Percentiles rank a stretch among this genome's conserved stretches.
These are phyloP conservation scores for Kodamaea lidongshanica DNA, from an alignment of 805 yeast species.

Conservation along the genomic window DNA sequence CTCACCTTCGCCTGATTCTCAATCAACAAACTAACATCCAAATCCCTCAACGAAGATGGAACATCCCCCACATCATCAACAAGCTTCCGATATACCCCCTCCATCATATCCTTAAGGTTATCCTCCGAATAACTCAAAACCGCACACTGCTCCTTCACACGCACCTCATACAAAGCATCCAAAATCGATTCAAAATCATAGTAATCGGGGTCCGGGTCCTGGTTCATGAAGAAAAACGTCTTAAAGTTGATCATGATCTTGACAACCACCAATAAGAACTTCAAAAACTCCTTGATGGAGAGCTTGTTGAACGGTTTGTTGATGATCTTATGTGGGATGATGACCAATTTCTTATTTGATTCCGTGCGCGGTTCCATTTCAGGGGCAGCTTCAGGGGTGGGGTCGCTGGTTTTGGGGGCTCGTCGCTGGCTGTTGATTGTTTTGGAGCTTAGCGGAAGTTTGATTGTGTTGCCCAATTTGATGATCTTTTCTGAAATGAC, in stretches of 20 bases:
- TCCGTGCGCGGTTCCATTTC: slow-evolving; percentile 1
- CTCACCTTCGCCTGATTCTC: slow-evolving; percentile 22
- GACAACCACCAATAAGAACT: slow-evolving; percentile 31
- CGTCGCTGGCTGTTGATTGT: slow-evolving; percentile 13
- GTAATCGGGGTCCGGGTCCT: slow-evolving; percentile 11
- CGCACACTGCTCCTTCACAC: slow-evolving; percentile 1
- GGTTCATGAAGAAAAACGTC: slow-evolving; percentile 15
- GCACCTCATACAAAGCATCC: slow-evolving; percentile 5
- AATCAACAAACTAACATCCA: slow-evolving; percentile 18
- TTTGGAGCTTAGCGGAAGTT: slow-evolving; percentile 14
- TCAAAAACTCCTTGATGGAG: slow-evolving; percentile 31
- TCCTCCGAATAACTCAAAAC: slow-evolving; percentile 5
- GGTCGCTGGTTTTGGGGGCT: slow-evolving; percentile 6
- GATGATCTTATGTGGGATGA: slow-evolving; percentile 38
- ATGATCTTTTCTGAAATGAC: slow-evolving; percentile 19
- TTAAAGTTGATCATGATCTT: slow-evolving; percentile 33
- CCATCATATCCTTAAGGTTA: slow-evolving; percentile 25
- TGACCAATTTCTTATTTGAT: slow-evolving; percentile 21
- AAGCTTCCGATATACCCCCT: slow-evolving; percentile 24
- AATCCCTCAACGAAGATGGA: slow-evolving; percentile 19
- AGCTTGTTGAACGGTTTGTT: slow-evolving; percentile 35
- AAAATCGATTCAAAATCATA: slow-evolving; percentile 19
- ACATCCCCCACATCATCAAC: slow-evolving; percentile 12
- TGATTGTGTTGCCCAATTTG: slow-evolving; percentile 25
- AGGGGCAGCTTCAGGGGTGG: slow-evolving; percentile 1